Evolutionary conservation across 257 asterid genomes (phyloP), one percentile per base, ranked within the genome.

Genomic region (Knoxia roxburghii): DNA sequence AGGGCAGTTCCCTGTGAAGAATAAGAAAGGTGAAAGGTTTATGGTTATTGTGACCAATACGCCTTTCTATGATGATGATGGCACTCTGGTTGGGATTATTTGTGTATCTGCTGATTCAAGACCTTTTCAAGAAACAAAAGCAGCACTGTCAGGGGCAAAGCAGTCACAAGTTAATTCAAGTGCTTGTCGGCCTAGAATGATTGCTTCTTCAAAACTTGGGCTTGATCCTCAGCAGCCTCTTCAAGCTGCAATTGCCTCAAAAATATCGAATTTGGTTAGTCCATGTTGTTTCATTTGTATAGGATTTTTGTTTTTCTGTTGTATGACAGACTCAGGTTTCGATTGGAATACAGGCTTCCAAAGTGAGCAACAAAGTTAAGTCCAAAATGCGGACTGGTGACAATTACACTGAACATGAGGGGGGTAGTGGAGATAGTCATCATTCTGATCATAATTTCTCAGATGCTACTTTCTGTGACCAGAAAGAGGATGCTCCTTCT

Each of bases 221-320:
- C 87, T 83, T 69, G 91, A 87, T 83, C 91, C 88, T 64, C 92
- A 85, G 64, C 99, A 88, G 77, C 96, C 95, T 70, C 81, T 80
- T 49, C 99, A 90, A 84, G 85, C 59, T 75, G 85, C 95, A 46
- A 69, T 94, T n/a, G 90, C 98, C 65, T 90, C 98, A 52, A 94
- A 84, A 80, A 65, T 88, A 74, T 84, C 98, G 8, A 84, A 76
- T 79, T 87, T 90, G 87, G 99, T 94, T 58, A 52, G 97, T 79
- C 68, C 39, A 18, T 57, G 58, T 66, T 13, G 18, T 77, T 74
- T 43, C 7, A 32, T 53, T 15, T 53, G 64, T 29, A 10, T 43
- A 14, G 20, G 15, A 59, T 27, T 55, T 46, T 30, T 18, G 13
- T 59, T 59, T 2, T 11, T 61, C 53, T 71, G 69, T 55, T 77